phyloP scores from a whole-genome alignment of 2,329 filamentous ascomycete species.

The Alternaria infectoria region DNA sequence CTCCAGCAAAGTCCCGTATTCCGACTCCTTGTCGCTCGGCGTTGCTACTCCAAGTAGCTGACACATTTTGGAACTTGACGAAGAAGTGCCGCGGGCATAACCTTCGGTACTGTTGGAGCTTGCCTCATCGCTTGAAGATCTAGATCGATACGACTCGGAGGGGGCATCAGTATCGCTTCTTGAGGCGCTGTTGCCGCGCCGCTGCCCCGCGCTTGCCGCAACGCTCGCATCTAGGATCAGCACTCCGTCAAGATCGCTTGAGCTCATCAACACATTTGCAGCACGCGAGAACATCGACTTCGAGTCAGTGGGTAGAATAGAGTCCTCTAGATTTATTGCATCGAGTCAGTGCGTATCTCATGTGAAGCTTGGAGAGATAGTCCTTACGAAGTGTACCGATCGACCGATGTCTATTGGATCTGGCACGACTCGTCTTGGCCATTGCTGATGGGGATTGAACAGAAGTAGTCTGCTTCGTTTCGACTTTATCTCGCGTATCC shows the following conservation, averaged over 20 bases:
- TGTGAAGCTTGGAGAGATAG: no score
- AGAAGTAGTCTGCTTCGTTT: background rate
- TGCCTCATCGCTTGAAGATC: constrained; percentile 25
- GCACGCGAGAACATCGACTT: constrained; percentile 43
- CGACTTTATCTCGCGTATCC: background rate
- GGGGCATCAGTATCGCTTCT: constrained; percentile 5
- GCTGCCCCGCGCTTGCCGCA: constrained; percentile 25
- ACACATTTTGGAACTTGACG: constrained; percentile 22
- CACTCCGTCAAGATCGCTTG: constrained; percentile 43
- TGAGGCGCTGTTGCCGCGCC: constrained; percentile 11
- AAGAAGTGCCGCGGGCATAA: background rate
- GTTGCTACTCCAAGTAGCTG: constrained; percentile 34
- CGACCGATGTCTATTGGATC: constrained; percentile 19
- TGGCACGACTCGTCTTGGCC: constrained; percentile 2
- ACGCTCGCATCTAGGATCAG: constrained; percentile 44
- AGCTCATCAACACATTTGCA: constrained; percentile 40
- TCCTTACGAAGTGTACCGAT: constrained; percentile 22
- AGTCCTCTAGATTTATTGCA: constrained; percentile 16
- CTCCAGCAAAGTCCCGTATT: constrained; percentile 24
- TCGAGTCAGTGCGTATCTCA: background rate
- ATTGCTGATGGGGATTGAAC: background rate
- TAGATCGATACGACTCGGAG: constrained; percentile 17
- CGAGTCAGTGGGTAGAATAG: constrained; percentile 36
- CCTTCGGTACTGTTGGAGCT: background rate
- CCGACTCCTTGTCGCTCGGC: constrained; percentile 1